Evolutionary conservation across 2,329 filamentous ascomycete genomes (phyloP), one percentile per base, ranked within the genome.

Genomic region (Sclerotinia nivalis): DNA sequence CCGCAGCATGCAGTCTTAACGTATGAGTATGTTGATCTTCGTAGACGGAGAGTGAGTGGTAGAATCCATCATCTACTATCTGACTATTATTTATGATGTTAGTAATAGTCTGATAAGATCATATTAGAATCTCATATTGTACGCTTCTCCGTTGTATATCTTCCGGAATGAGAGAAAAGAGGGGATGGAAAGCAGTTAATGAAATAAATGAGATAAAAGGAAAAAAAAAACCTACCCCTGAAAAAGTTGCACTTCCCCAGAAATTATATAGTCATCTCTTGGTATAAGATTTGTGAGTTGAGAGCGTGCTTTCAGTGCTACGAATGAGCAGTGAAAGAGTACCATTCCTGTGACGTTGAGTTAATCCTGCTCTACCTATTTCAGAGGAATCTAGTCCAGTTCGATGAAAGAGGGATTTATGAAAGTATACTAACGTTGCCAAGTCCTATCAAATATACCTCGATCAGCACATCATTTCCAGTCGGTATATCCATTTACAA

Each of bases 291-390:
- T 62, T 0, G 84, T 86, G 56, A 83, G 76, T 18, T 76, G 76
- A 71, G 84, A 86, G 1, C 83, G 81, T 20, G 82, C 81, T 75
- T 89, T 89, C 68, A 89, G 81, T 1, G 84, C 83, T 22, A 87
- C 78, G 73, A 89, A 89, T 0, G 84, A 83, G 73, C 83, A 86
- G 74, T 89, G 85, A 72, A 88, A 86, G 0, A 89, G 80, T 2
- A 87, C 84, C 79, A 89, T 82, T 76, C 88, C 87, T 89, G 43
- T 28, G 25, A 18, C 56, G 7, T 28, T 54, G 18, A 6, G 9
- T 40, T 20, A 67, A 22, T 59, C 7, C 15, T n/a, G n/a, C 5
- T 4, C 22, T 22, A 2, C 10, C 3, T 20, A 55, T 55, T 13
- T 10, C 9, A 4, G 13, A 22, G 12, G n/a, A 1, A 9, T 18